Evolutionary conservation across 371 early-diverging fungal genomes (phyloP), one percentile per base, ranked within the genome.

Genomic region (Capillidium rhysosporum): DNA sequence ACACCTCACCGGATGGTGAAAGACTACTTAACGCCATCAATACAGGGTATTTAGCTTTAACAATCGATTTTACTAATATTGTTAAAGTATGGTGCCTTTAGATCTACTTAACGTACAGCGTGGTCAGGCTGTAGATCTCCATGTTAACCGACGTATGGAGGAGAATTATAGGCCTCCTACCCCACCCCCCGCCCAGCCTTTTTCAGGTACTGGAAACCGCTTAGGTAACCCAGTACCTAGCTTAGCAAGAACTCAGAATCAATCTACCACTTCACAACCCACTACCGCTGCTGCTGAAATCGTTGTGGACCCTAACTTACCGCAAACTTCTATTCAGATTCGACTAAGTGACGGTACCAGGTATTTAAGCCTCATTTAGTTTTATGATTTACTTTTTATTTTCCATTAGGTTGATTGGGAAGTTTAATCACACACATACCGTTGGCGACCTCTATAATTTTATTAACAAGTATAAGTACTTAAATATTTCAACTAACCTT

Each of bases 41-140:
- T 53, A 77, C 75, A 52, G 96, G 92, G 85, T 86, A 73, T n/a
- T 43, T 53, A 9, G 3, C 16, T n/a, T 29, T 7, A 3, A 30
- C 3, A 3, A 2, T 16, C 2, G 5, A 25, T 20, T 14, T 3
- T 16, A 40, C 28, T 20, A 8, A 39, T 52, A 52, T 4, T 12
- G 1, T 1, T 44, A 26, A 43, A 53, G 54, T 14, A 40, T 24
- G 1, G 92, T 89, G 1, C 86, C 92, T 8, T 60, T 82, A 48
- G 70, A 80, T n/a, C 69, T 84, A 34, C 70, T 95, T 43, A 87
- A 92, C 60, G 86, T 93, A n/a, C 73, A 70, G 7, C 83, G 78
- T 46, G 92, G 91, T 31, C 94, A 95, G 58, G 84, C 79, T 31
- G 95, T 95, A 4, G 91, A 91, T 59, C 79, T 97, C 55, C 72